Evolutionary conservation across 2,329 filamentous ascomycete genomes (phyloP), one percentile per base, ranked within the genome.

Genomic region (Cladosporium sp.): DNA sequence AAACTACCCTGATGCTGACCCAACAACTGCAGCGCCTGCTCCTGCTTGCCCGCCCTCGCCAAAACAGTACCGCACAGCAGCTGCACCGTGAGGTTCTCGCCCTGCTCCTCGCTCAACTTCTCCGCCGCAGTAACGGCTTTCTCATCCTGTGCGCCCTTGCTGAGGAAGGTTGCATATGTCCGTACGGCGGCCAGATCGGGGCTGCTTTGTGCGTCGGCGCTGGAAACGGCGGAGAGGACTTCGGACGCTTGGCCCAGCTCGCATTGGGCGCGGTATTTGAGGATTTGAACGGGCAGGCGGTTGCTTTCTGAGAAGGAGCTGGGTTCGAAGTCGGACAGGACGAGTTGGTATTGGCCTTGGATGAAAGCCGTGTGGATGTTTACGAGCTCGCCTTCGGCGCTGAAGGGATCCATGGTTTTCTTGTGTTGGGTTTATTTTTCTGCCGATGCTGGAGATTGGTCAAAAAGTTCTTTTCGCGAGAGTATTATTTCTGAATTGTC

Each of bases 341-440:
- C 91, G 65, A 85, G 78, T 65, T 88, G 80, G 78, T 88, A 95
- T 76, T 95, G 91, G 66, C 88, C 90, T 69, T 82, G 79, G 70
- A 82, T 76, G 72, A 83, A 83, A 66, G 80, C 78, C 62, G 78
- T 82, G 72, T 82, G 79, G 65, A 84, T 80, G 73, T 82, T 83
- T 64, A 83, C 76, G 62, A 84, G 79, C 69, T 84, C 81, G 70
- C 80, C 80, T 69, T 84, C 81, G 57, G 78, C 72, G 52, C 79
- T 81, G 65, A 83, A 84, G 40, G 80, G 80, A 68, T 84, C 81
- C 77, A 81, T 81, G 59, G 63, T 59, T 48, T 33, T 11, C n/a
- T n/a, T n/a, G n/a, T n/a, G n/a, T n/a, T n/a, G n/a, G n/a, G 32
- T 11, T 13, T n/a, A 4, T 15, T 32, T 9, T 25, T 35, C 32